Conservation (phyloP, 2,329 filamentous ascomycete species). For the Verticillium klebahnii region DNA sequence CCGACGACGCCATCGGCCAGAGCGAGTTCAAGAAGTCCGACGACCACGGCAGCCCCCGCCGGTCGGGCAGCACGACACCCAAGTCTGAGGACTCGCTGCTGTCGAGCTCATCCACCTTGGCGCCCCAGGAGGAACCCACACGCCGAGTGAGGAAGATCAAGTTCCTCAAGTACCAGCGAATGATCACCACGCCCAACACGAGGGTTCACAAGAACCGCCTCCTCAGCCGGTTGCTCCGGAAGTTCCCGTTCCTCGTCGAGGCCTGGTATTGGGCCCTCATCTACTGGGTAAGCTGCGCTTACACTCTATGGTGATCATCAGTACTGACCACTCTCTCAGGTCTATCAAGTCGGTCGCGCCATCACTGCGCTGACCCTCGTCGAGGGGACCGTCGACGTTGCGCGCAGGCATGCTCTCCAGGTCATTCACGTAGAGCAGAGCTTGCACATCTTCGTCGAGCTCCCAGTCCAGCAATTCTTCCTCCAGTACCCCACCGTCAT, state of each 20-base stretch:
- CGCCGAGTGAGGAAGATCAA: conserved; percentile 28
- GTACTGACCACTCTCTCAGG: conserved; percentile 34
- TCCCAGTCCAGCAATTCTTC: conserved; percentile 53
- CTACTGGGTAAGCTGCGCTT: conserved; percentile 62
- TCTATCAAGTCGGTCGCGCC: conserved; percentile 70
- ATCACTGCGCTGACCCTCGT: conserved; percentile 66
- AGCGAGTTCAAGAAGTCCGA: conserved; percentile 30
- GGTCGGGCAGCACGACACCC: conserved; percentile 10
- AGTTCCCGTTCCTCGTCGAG: conserved; percentile 68
- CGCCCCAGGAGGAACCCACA: conserved; percentile 20
- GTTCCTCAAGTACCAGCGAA: conserved; percentile 21
- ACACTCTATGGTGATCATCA: not conserved
- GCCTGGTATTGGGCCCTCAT: conserved; percentile 75
- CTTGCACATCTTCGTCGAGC: conserved; percentile 62
- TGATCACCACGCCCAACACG: conserved; percentile 58
- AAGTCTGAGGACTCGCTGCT: conserved; percentile 10
- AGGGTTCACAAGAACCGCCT: conserved; percentile 53
- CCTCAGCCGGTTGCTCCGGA: conserved; percentile 59
- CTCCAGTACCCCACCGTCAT: conserved; percentile 45
- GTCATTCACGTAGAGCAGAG: conserved; percentile 62
- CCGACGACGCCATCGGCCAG: conserved; percentile 1
- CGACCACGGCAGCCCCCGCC: conserved; percentile 6
- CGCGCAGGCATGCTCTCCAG: conserved; percentile 63
- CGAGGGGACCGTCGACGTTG: conserved; percentile 63
- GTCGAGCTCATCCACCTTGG: conserved; percentile 19